phyloP scores from a whole-genome alignment of 2,329 filamentous ascomycete genomes.

The Stagonosporopsis rhizophila region DNA sequence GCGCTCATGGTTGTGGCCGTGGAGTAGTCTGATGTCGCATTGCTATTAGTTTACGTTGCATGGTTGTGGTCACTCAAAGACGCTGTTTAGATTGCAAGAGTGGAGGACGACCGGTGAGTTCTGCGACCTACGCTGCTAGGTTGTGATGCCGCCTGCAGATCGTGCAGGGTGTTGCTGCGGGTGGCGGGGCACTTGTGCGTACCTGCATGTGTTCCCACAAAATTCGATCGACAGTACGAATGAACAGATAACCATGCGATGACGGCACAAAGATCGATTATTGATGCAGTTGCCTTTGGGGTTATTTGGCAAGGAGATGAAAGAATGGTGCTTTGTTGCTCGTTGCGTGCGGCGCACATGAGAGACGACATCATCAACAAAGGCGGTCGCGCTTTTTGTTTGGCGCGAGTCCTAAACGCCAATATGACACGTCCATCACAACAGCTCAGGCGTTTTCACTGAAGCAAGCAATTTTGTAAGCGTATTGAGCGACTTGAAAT shows the following conservation, averaged over 20 bases:
- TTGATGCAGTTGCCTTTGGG: background rate
- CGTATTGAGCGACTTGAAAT: slow-evolving; percentile 3
- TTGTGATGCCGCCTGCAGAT: slow-evolving; percentile 10
- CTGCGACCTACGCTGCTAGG: slow-evolving; percentile 10
- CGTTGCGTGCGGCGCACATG: background rate
- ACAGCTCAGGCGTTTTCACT: background rate
- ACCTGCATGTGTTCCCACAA: slow-evolving; percentile 15
- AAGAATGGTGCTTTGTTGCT: background rate
- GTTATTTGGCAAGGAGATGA: background rate
- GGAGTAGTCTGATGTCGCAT: slow-evolving; percentile 8
- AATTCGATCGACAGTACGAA: background rate
- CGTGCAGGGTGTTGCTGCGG: slow-evolving; percentile 12
- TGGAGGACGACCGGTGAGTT: slow-evolving; percentile 8
- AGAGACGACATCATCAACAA: slow-evolving; percentile 8
- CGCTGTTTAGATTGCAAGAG: background rate
- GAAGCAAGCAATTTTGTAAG: background rate
- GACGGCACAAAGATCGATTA: background rate
- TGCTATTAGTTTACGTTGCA: slow-evolving; percentile 23
- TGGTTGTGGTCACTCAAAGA: slow-evolving; percentile 1
- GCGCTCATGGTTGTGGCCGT: slow-evolving; percentile 11
- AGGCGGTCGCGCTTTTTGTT: background rate
- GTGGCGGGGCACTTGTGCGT: slow-evolving; percentile 17
- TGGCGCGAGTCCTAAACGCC: background rate
- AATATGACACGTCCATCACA: slow-evolving; percentile 13
- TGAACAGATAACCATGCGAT: background rate